These are phyloP conservation scores for Cyphellophora europaea DNA, from an alignment of 2,329 filamentous ascomycete species.

Conservation along the genomic window DNA sequence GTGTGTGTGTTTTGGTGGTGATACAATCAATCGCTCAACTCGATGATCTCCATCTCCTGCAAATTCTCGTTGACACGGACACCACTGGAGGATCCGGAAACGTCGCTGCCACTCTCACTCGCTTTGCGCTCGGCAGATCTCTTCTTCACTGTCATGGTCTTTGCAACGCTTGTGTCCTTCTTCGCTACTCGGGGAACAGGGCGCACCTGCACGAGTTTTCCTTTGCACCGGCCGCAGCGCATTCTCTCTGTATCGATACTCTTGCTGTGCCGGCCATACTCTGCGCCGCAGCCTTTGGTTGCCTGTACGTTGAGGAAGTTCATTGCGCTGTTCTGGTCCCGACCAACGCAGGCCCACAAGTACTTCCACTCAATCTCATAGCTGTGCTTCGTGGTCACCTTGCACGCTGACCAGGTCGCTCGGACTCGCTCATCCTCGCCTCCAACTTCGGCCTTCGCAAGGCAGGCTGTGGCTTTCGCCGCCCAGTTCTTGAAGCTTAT, in stretches of 20 bases:
- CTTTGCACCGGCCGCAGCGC: conserved; percentile 69
- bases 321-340: conserved; percentile 15
- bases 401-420: conserved; percentile 45
- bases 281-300: conserved; percentile 47
- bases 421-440: conserved; percentile 38
- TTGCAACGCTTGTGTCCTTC: too few relatives aligned
- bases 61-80: too few relatives aligned
- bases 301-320: conserved; percentile 11
- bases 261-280: conserved; percentile 77
- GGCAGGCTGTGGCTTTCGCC: conserved; percentile 26
- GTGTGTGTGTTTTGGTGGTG: too few relatives aligned
- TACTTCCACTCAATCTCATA: conserved; percentile 93
- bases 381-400: conserved; percentile 80
- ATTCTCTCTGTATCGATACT: conserved; percentile 67
- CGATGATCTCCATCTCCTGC: too few relatives aligned
- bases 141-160: too few relatives aligned
- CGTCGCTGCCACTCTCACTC: too few relatives aligned
- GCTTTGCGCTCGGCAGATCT: too few relatives aligned
- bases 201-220: conserved; percentile 64
- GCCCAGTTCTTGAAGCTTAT: conserved; percentile 71
- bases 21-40: too few relatives aligned
- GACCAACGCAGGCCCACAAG: conserved; percentile 61
- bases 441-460: conserved; percentile 33
- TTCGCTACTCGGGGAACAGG: conserved; percentile 54
- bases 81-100: too few relatives aligned